Evolutionary conservation across 2,329 filamentous ascomycete species (phyloP), one percentile per base, ranked within the genome.

Genomic region (Ustulina deusta): DNA sequence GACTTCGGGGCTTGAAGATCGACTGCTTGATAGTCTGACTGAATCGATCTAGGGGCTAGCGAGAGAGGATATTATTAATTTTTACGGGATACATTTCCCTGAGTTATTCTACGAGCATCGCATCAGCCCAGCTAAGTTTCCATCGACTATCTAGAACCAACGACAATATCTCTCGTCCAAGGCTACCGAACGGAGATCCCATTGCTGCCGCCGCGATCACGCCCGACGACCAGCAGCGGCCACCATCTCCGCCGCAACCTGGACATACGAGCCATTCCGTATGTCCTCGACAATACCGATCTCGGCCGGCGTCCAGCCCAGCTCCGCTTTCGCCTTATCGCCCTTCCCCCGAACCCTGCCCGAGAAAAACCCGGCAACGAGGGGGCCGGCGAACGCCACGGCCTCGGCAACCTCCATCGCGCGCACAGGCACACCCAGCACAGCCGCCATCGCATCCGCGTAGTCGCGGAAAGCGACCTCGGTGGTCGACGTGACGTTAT

Each of bases 21-120:
- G 82, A 84, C 58, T 82, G 81, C 68, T 73, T 85, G 70, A 83
- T 85, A 69, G 82, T 85, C 29, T 85, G 74, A 74, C 25, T 51
- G 9, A 34, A 36, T 13, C 17, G 17, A 27, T 15, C 4, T 27
- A 1, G 20, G 17, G 11, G 13, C 1, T 51, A 7, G 11, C 3
- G 32, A 49, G 34, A 29, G 9, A 9, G 15, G 11, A 17, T 9
- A 44, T 11, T 25, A 11, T 36, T 25, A 17, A 5, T 27, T 44
- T 15, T 15, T 1, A 2, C 20, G 32, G 13, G 22, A 32, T 3
- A 56, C 29, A n/a, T 17, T 17, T 51, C 15, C 6, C 11, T n/a
- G 1, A 17, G 25, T 9, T 2, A 55, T 40, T 22, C 25, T 11
- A 44, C 9, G 17, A 11, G 3, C 2, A n/a, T 46, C 17, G 25